Conservation (phyloP, 2,329 filamentous ascomycete genomes). For the Claviceps fusiformis region DNA sequence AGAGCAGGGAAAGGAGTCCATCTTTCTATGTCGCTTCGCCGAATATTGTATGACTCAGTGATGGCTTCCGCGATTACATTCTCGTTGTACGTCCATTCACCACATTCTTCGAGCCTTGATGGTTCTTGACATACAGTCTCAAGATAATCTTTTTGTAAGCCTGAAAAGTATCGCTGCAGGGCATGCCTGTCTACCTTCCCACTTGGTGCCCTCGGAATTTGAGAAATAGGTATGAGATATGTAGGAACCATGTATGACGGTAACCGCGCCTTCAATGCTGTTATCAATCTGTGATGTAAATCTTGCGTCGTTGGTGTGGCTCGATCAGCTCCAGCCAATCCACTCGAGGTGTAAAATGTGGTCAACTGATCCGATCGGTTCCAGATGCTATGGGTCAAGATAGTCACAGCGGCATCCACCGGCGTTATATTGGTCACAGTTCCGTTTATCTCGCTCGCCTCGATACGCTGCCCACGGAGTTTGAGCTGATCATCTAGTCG, state of each 20-base stretch:
- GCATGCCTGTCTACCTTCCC: constrained; percentile 56
- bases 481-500: constrained; percentile 72
- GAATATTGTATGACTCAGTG: constrained; percentile 32
- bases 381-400: constrained; percentile 36
- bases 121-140: constrained; percentile 16
- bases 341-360: constrained; percentile 51
- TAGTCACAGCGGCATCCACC: constrained; percentile 49
- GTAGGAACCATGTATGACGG: constrained; percentile 71
- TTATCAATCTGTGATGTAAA: constrained; percentile 35
- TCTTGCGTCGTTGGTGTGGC: constrained; percentile 23
- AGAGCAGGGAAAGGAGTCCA: constrained; percentile 65
- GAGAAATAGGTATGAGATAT: constrained; percentile 54
- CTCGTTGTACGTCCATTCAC: constrained; percentile 43
- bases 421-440: constrained; percentile 37
- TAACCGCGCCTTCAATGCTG: constrained; percentile 39
- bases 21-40: constrained; percentile 34
- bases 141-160: constrained; percentile 32
- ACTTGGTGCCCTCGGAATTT: constrained; percentile 57
- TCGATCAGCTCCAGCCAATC: constrained; percentile 15
- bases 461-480: constrained; percentile 65
- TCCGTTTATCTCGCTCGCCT: constrained; percentile 62
- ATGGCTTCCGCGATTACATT: constrained; percentile 39
- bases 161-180: constrained; percentile 35
- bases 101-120: constrained; percentile 17
- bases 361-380: constrained; percentile 40